Conservation (phyloP, 495 filamentous ascomycete genomes). For the Sabuloglossum arenarium region DNA sequence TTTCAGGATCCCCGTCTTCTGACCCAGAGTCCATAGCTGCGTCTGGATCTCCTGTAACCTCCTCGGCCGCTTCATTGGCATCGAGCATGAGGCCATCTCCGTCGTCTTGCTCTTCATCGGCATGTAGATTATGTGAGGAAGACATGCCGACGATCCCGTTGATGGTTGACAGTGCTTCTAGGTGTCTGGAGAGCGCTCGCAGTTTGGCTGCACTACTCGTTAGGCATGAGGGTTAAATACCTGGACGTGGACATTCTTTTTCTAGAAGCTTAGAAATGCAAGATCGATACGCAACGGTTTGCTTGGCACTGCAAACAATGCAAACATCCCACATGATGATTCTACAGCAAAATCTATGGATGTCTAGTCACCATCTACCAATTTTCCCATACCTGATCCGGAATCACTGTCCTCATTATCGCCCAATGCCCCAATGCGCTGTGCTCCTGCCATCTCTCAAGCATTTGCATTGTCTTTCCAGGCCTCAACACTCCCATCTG, state of each 20-base stretch:
- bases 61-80: constrained; percentile 19
- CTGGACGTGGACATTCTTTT: too few relatives aligned
- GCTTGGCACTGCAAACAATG: too few relatives aligned
- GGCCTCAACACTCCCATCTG: constrained; percentile 14
- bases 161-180: too few relatives aligned
- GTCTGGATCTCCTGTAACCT: constrained; percentile 18
- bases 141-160: not conserved
- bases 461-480: constrained; percentile 32
- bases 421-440: constrained; percentile 73
- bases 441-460: constrained; percentile 47
- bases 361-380: constrained; percentile 40
- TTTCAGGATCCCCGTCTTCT: constrained; percentile 20
- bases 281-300: too few relatives aligned
- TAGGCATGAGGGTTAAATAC: too few relatives aligned
- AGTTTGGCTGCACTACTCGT: too few relatives aligned
- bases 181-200: too few relatives aligned
- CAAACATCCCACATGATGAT: too few relatives aligned
- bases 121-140: constrained; percentile 11
- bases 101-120: constrained; percentile 10
- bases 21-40: constrained; percentile 34
- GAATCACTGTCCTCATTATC: constrained; percentile 74
- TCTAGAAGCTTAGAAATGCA: too few relatives aligned
- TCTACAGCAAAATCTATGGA: too few relatives aligned
- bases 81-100: constrained; percentile 21
- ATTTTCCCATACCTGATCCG: constrained; percentile 61